A percentile compares a stretch with the other conserved stretches of the same genome.
Evolutionary conservation across 371 early-diverging fungal genomes (phyloP).

Genomic region (Mucor piriformis): DNA sequence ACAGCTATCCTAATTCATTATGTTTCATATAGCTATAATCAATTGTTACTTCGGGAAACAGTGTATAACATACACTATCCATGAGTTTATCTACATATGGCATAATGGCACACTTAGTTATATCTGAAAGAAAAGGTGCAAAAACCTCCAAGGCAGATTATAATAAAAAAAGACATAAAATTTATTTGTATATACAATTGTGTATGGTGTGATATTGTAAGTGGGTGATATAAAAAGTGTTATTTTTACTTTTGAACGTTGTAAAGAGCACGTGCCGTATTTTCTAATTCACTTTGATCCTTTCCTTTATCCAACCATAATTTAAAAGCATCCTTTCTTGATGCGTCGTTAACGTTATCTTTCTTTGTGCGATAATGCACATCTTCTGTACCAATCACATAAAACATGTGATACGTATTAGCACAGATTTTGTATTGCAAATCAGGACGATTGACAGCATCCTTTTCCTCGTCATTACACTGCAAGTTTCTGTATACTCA

Average conservation of each 20-base stretch:
- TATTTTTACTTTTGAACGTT: background rate
- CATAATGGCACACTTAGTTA: no score
- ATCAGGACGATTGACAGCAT: conserved; percentile 37
- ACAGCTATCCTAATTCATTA: no score
- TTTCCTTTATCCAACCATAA: conserved; percentile 16
- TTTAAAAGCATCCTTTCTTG: conserved; percentile 5
- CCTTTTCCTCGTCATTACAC: conserved; percentile 32
- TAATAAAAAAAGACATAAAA: no score
- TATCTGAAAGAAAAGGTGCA: no score
- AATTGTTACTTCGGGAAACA: no score
- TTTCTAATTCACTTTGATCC: conserved; percentile 1
- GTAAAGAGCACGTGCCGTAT: conserved; percentile 1
- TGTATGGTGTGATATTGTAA: background rate
- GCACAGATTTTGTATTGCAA: conserved; percentile 91
- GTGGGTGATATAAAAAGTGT: background rate
- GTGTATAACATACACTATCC: no score
- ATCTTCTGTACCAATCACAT: conserved; percentile 38
- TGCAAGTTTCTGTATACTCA: conserved; percentile 8
- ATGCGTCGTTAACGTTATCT: background rate
- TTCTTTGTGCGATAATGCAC: conserved; percentile 12
- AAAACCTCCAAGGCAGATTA: no score
- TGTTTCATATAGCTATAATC: no score
- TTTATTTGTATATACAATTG: background rate
- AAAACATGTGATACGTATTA: conserved; percentile 40
- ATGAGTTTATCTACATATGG: no score